phyloP scores from a whole-genome alignment of 352 stramenopile genomes.

The Phytophthora capsici region DNA sequence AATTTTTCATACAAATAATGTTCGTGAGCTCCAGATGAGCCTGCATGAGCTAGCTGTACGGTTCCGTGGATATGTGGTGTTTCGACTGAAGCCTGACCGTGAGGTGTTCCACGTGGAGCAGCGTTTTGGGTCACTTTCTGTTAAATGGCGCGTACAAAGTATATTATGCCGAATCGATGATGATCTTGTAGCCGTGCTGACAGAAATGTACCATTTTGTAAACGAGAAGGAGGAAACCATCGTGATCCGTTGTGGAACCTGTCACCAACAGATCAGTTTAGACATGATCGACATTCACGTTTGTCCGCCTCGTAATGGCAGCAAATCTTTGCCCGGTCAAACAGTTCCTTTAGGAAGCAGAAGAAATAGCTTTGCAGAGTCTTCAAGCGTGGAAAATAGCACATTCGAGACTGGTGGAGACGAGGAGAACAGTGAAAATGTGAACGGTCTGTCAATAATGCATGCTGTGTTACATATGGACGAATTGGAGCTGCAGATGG shows the following conservation, averaged over 20 bases:
- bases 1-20: conserved; percentile 51
- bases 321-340: conserved; percentile 16
- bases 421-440: background rate
- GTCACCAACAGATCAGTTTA: conserved; percentile 61
- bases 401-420: conserved; percentile 1
- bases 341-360: background rate
- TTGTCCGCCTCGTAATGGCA: conserved; percentile 35
- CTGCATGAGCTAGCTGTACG: conserved; percentile 50
- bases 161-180: conserved; percentile 51
- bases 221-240: conserved; percentile 62
- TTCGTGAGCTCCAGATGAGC: conserved; percentile 58
- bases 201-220: conserved; percentile 57
- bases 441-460: conserved; percentile 24
- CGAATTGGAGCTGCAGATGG: conserved; percentile 55
- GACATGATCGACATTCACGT: conserved; percentile 65
- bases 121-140: conserved; percentile 38
- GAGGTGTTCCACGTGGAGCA: conserved; percentile 60
- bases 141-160: conserved; percentile 64
- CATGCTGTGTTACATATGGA: conserved; percentile 53
- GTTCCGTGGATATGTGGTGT: conserved; percentile 55
- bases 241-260: conserved; percentile 65
- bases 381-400: conserved; percentile 13
- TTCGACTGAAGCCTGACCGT: conserved; percentile 61
- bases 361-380: conserved; percentile 33
- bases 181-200: conserved; percentile 55